Base-by-base conservation (phyloP, 345 rosid genomes). In the Salix caprea region DNA sequence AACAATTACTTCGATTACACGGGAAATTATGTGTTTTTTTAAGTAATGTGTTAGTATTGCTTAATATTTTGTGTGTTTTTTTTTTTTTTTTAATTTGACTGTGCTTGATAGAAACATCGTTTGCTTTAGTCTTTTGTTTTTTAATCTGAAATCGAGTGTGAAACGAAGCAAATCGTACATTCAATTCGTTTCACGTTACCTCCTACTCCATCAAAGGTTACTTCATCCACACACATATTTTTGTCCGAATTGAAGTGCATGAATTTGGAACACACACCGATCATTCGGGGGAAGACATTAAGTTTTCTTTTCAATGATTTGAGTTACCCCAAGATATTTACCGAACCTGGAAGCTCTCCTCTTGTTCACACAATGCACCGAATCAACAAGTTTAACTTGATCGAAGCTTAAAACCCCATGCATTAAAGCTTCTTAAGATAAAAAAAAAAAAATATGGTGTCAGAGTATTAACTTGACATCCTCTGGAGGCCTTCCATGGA, bases 401-500 rank as follows among this genome's bases (percentile, higher is more conserved):
- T 56, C 62, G 5, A n/a, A n/a, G 62, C 62, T 21, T 26, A 56
- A n/a, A n/a, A 56, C 10, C 26, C 62, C 26, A n/a, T 56, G 28
- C 62, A 9, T n/a, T 56, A n/a, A n/a, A 56, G 26, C 5, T 56
- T 12, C 28, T n/a, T n/a, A 7, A 19, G 26, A 56, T 56, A 1
- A 8, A 56, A 30, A 30, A 28, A 28, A 28, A 28, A 1, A 21
- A 56, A 26, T n/a, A 56, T 56, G 58, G n/a, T 52, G 21, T 39
- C 10, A 39, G 42, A 7, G 11, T 39, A 9, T 9, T 39, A 11
- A 39, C 10, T 10, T 21, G 60, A 21, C 60, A 9, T 54, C 0
- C 13, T 56, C 9, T 21, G 26, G 62, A 9, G 26, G 10, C 26
- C 18, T 39, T 69, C n/a, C 79, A 32, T 65, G 73, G 78, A 80